Base-by-base conservation (phyloP, 1,139 yeast species). In the Maudiozyma humilis region DNA sequence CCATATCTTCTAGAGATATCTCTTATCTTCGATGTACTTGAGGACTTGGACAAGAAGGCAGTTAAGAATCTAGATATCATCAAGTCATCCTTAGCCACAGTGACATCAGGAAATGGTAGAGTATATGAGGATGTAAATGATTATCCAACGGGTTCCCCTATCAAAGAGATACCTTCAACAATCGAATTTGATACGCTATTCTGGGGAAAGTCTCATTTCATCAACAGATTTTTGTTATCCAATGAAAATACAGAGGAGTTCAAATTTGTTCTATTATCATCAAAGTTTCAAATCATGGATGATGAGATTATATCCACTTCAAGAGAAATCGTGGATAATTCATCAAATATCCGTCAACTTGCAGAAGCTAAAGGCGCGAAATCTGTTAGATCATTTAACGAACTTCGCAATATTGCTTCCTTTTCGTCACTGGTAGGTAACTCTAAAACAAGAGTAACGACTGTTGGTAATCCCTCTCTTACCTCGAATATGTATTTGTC, bases 1-100 rank as follows among this genome's bases (percentile, higher is more conserved):
- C 75, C 78, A 12, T 71, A 81, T 42, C 78, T 89, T 29, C 57
- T 76, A 30, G 85, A 81, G 52, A 67, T 84, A 41, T 76, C 89
- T 2, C 53, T 78, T 45, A 66, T 81, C 38, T 73, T 75, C 49
- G 81, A 78, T 49, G 70, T 76, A 5, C 51, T 77, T 18, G 60
- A 72, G 14, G 62, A 65, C 38, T 39, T 55, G n/a, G 38, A 39
- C 19, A 38, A 14, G 7, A 43, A 43, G 17, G 25, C 38, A 13
- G 15, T 32, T 5, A 16, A 37, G 19, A 37, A 38, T 32, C 8
- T 37, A 4, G 45, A 43, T 8, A n/a, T 38, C 10, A 30, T 43
- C 6, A n/a, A 43, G 29, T 18, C 38, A 16, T 35, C 45, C 2
- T 32, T 43, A 15, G 43, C 36, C 3, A 25, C 19, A 15, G 17